phyloP scores from a whole-genome alignment of 1,139 yeast genomes.

The Suhomyces taliae region DNA sequence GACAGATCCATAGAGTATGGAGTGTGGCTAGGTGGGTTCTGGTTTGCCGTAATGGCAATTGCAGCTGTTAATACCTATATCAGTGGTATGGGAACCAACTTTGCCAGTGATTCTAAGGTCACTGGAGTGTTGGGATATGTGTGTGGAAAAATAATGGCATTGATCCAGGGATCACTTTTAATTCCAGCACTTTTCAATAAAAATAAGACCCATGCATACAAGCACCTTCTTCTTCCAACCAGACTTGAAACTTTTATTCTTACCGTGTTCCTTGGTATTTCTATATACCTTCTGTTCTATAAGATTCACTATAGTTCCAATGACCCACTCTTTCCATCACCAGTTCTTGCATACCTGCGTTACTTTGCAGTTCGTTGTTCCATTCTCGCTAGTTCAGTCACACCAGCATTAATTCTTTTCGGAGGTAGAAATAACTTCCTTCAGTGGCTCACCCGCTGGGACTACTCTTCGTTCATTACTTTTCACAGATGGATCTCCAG shows the following conservation, averaged over 20 bases:
- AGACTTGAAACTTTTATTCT: conserved; percentile 47
- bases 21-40: conserved; percentile 27
- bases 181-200: conserved; percentile 48
- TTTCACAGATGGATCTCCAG: conserved; percentile 64
- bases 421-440: conserved; percentile 65
- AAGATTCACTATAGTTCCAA: conserved; percentile 24
- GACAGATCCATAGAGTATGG: conserved; percentile 39
- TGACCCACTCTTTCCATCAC: conserved; percentile 29
- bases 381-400: conserved; percentile 50
- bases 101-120: conserved; percentile 19
- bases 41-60: conserved; percentile 29
- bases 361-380: conserved; percentile 60
- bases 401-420: conserved; percentile 54
- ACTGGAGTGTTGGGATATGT: not conserved
- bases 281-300: conserved; percentile 7
- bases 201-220: conserved; percentile 35
- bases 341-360: conserved; percentile 22
- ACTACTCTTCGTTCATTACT: conserved; percentile 56
- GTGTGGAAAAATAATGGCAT: not conserved
- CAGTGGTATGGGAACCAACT: not conserved
- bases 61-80: conserved; percentile 34
- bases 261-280: conserved; percentile 8
- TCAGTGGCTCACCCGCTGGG: conserved; percentile 58
- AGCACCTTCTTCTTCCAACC: conserved; percentile 55
- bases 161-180: not conserved